phyloP scores from a whole-genome alignment of 495 filamentous ascomycete species.

The Oleoguttula mirabilis region DNA sequence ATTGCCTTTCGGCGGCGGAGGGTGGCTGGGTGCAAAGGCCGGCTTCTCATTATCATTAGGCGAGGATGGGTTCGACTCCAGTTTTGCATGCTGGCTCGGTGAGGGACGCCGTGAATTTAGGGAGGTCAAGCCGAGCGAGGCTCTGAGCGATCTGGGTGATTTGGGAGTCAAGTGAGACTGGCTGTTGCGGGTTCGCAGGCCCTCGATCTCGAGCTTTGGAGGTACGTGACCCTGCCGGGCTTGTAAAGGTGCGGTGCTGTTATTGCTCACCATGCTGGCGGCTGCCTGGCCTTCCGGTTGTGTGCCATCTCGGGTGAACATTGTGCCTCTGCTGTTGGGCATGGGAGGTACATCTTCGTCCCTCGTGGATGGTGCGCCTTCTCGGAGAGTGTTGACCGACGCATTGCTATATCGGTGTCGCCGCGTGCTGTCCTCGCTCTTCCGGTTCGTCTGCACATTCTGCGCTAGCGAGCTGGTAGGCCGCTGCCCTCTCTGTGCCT shows the following conservation, averaged over 20 bases:
- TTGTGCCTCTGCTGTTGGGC: constrained; percentile 16
- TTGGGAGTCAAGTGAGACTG: constrained; percentile 1
- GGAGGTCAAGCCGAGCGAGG: constrained; percentile 12
- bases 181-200: neutral
- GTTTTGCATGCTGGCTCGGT: constrained; percentile 54
- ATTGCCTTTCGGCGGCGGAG: constrained; percentile 17
- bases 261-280: constrained; percentile 13
- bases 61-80: constrained; percentile 65
- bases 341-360: constrained; percentile 14
- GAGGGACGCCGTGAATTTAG: constrained; percentile 34
- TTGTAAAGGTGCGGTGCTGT: constrained; percentile 11
- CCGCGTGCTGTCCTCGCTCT: constrained; percentile 35
- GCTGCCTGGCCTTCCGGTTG: neutral
- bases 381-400: constrained; percentile 16
- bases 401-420: constrained; percentile 24
- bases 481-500: constrained; percentile 62
- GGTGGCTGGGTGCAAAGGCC: neutral
- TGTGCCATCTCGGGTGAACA: constrained; percentile 7
- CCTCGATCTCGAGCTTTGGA: constrained; percentile 1
- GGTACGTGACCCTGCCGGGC: neutral
- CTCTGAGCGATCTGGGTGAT: constrained; percentile 9
- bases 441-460: constrained; percentile 25
- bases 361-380: constrained; percentile 2
- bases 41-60: constrained; percentile 37
- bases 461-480: constrained; percentile 34